A percentile compares a stretch with the other conserved stretches of the same genome.
Evolutionary conservation across 2,329 filamentous ascomycete genomes (phyloP).

Genomic region (Penicillium sp.): DNA sequence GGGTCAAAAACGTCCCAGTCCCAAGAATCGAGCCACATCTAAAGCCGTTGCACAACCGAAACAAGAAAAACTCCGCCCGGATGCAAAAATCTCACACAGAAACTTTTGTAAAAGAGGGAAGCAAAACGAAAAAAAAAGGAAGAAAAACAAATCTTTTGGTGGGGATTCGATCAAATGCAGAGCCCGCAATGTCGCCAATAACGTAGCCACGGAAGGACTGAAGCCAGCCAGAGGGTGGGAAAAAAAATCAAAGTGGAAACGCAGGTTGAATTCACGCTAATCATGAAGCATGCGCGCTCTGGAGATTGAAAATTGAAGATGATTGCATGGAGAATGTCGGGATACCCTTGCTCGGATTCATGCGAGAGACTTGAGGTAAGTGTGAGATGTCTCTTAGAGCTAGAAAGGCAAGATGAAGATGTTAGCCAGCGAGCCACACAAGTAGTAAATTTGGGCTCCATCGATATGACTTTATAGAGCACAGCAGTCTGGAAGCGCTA

Average conservation of each 20-base stretch:
- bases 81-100: slow-evolving; percentile 24
- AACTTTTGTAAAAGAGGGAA: slow-evolving; percentile 17
- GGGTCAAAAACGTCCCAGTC: background rate
- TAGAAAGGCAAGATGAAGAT: background rate
- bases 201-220: slow-evolving; percentile 13
- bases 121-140: background rate
- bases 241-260: slow-evolving; percentile 5
- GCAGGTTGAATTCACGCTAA: background rate
- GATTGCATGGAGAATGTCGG: slow-evolving; percentile 6
- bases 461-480: background rate
- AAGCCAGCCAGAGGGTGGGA: background rate
- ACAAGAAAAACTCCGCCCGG: slow-evolving; percentile 13
- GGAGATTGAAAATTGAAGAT: background rate
- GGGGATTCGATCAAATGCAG: slow-evolving; percentile 24
- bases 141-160: slow-evolving; percentile 9
- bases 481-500: background rate
- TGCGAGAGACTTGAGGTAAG: slow-evolving; percentile 13
- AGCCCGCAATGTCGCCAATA: slow-evolving; percentile 14
- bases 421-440: background rate
- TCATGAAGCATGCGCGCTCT: background rate
- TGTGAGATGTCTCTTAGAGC: slow-evolving; percentile 7
- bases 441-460: background rate
- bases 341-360: slow-evolving; percentile 21
- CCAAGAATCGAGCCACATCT: background rate
- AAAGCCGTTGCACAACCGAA: background rate